Base-by-base conservation (phyloP, 2,329 filamentous ascomycete genomes). In the Colletotrichum tamarilloi region DNA sequence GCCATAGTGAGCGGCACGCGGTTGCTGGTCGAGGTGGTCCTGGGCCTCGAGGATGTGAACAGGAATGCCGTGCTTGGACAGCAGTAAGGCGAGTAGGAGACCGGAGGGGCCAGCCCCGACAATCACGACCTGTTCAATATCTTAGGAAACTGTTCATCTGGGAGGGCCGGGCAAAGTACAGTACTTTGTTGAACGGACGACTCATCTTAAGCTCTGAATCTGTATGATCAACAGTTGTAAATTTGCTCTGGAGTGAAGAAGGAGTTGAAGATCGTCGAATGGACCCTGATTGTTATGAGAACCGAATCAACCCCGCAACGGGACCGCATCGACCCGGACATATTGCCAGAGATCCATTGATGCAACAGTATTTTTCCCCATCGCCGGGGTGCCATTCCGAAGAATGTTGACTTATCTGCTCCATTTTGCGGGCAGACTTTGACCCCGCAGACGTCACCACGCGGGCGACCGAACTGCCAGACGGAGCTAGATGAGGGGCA, bases 1-100 rank as follows among this genome's bases (percentile, higher is more conserved):
- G 4, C 87, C 89, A 78, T 92, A 92, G 79, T 92, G 89, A 3
- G 90, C 88, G 16, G 91, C 91, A 32, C 91, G 88, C 0, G 91
- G 91, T 70, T 89, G 89, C 70, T 87, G 83, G 81, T 91, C 89
- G 58, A 92, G 84, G 67, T 86, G 82, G 30, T 84, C 78, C 2
- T 86, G 84, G 3, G 87, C 86, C 76, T 93, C 91, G 66, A 92
- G 82, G 26, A 91, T 83, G 28, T 86, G 86, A 56, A 88, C 86
- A 35, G 84, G 81, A 72, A 91, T 88, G 57, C 85, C 84, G 65
- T 87, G 84, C 75, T 87, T 85, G 24, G 87, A 84, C 7, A 91
- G 85, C 2, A 91, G 83, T 3, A 90, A 82, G 16, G 83, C 84
- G n/a, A 86, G 82, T 8, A 88, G 80, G 2, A 88, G 82, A 22